Evolutionary conservation across 1,284 basidiomycete species (phyloP).

Genomic region (Cutaneotrichosporon dermatis): DNA sequence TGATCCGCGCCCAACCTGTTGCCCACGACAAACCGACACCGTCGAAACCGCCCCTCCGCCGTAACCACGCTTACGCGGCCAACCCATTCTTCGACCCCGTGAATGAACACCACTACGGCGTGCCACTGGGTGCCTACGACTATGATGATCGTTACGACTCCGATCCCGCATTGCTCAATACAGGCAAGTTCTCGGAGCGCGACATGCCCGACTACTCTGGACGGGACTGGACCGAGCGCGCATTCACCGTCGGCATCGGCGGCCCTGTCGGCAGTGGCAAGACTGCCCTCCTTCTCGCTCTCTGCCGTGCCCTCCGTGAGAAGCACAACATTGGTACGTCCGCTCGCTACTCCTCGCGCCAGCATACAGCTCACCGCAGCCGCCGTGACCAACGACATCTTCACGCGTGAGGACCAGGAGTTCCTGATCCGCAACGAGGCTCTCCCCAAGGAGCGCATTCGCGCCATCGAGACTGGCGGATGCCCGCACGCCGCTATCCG

Average conservation of each 20-base stretch:
- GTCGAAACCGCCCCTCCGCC: no score
- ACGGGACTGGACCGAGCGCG: conserved; percentile 85
- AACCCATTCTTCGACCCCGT: no score
- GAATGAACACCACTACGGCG: no score
- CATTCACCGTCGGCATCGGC: conserved; percentile 95
- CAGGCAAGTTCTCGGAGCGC: conserved; percentile 86
- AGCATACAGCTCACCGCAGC: conserved; percentile 52
- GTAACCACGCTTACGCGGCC: no score
- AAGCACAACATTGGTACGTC: conserved; percentile 80
- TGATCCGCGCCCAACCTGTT: no score
- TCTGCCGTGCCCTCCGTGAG: conserved; percentile 79
- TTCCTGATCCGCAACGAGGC: conserved; percentile 92
- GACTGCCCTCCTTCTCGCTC: conserved; percentile 85
- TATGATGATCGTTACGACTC: no score
- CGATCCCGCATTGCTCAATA: background rate
- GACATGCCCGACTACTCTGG: conserved; percentile 83
- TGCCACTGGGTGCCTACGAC: no score
- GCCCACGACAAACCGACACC: no score
- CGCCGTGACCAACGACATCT: conserved; percentile 94
- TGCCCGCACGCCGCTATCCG: conserved; percentile 94
- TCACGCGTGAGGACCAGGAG: conserved; percentile 95
- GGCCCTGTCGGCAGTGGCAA: conserved; percentile 97
- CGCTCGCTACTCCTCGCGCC: background rate
- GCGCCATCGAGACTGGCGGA: conserved; percentile 92
- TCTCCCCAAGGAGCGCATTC: conserved; percentile 74